Base-by-base conservation (phyloP, 371 early-diverging fungal species). In the Nematocida minor region DNA sequence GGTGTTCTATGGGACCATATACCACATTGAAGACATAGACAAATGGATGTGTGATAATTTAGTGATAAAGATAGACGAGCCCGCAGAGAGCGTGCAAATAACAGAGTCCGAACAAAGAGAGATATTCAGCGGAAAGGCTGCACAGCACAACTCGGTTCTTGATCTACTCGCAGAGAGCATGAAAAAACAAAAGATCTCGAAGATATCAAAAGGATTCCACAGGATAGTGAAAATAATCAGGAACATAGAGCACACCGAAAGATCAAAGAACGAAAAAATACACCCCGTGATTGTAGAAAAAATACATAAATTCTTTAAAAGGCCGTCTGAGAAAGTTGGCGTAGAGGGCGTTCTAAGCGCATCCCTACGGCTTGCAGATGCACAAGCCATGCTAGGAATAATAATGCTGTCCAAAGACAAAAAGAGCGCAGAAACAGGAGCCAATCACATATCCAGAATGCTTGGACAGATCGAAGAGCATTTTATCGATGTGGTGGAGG, bases 1-100 rank as follows among this genome's bases (percentile, higher is more conserved):
- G n/a, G 20, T 74, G 18, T 74, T 74, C 60, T 64, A 64, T 64
- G 77, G 77, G 29, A 74, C 63, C 11, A 49, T 74, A 16, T 74
- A 74, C 63, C 44, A 74, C 62, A 48, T 74, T 36, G 63, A 63
- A 41, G 34, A 74, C 31, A 34, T 29, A 27, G 77, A 74, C 38
- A 62, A 9, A 22, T 74, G 77, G 77, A 11, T 66, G 22, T 63
- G 66, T 22, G 77, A 74, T 34, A 74, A 74, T 34, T 36, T 74
- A 34, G 66, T 74, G 29, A 27, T 18, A n/a, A 34, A 53, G 20
- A 46, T 74, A 38, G 44, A 20, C 1, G 41, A 42, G 29, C 34
- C 14, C 7, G 34, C 0, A 34, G 9, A 34, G 22, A 16, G 6
- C 11, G 57, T 34, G 27, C 34, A 57, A 57, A 57, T 57, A 7